Percentiles rank a stretch among this genome's conserved stretches.
Evolutionary conservation across 768 basidiomycete genomes (phyloP).

Genomic region (Mycena maculata): DNA sequence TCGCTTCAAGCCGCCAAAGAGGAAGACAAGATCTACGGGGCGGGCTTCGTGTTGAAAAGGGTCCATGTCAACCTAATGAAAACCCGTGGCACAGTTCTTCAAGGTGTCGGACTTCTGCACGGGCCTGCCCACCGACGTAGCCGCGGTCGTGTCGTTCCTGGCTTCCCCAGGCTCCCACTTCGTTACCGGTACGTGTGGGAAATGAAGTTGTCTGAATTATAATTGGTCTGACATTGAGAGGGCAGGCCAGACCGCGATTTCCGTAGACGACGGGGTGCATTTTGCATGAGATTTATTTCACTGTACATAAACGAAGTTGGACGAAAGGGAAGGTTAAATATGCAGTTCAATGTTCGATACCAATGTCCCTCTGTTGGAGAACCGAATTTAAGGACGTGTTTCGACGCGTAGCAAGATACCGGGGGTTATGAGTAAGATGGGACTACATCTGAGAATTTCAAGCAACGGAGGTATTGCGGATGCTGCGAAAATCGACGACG

Average conservation of each 20-base stretch:
- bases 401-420: too few relatives aligned
- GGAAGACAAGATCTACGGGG: slow-evolving; percentile 4
- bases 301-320: too few relatives aligned
- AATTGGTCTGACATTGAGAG: not conserved
- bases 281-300: not conserved
- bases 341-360: too few relatives aligned
- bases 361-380: too few relatives aligned
- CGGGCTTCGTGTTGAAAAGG: slow-evolving; percentile 9
- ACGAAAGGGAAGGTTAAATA: too few relatives aligned
- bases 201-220: not conserved
- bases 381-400: too few relatives aligned
- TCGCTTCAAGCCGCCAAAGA: not conserved
- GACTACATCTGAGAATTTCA: too few relatives aligned
- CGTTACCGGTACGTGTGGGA: slow-evolving; percentile 37
- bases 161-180: slow-evolving; percentile 41
- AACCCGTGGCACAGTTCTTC: not conserved
- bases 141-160: slow-evolving; percentile 39
- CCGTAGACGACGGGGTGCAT: slow-evolving; percentile 20
- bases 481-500: too few relatives aligned
- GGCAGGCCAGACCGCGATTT: slow-evolving; percentile 20
- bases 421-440: too few relatives aligned
- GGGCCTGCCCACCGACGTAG: slow-evolving; percentile 35
- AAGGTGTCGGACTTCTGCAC: slow-evolving; percentile 16
- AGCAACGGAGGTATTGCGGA: too few relatives aligned
- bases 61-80: not conserved